phyloP scores from a whole-genome alignment of 2,329 filamentous ascomycete genomes.

The Lachnellula cervina region DNA sequence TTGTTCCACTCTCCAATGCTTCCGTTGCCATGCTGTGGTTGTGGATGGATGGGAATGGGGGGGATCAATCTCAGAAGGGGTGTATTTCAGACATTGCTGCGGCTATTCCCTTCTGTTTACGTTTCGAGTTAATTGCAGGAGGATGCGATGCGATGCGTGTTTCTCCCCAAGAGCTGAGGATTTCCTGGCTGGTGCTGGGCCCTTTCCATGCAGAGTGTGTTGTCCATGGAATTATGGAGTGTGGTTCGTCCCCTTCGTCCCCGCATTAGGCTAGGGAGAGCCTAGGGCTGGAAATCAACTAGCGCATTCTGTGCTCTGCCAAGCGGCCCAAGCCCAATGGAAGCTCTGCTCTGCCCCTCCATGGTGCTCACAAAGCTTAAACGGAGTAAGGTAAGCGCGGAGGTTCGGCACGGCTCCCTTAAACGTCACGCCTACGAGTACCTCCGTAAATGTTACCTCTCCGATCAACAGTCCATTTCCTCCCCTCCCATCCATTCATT shows the following conservation, averaged over 20 bases:
- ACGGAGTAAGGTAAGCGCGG: neutral
- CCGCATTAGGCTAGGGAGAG: neutral
- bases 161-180: conserved; percentile 4
- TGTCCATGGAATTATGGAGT: neutral
- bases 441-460: no score
- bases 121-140: conserved; percentile 20
- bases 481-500: neutral
- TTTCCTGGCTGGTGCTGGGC: conserved; percentile 2
- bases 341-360: neutral
- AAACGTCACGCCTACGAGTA: no score
- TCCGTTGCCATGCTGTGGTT: conserved; percentile 24
- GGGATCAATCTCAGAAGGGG: conserved; percentile 11
- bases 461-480: neutral
- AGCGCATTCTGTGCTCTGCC: neutral
- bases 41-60: neutral
- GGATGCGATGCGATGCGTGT: conserved; percentile 6
- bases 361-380: neutral
- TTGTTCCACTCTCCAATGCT: conserved; percentile 13
- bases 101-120: conserved; percentile 5
- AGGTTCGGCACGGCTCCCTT: neutral
- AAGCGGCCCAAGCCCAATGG: no score
- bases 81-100: conserved; percentile 17
- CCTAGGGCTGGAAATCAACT: neutral
- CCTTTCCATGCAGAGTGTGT: conserved; percentile 8
- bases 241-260: conserved; percentile 1